phyloP scores from a whole-genome alignment of 768 basidiomycete genomes.

The Hygrocybe punicea region DNA sequence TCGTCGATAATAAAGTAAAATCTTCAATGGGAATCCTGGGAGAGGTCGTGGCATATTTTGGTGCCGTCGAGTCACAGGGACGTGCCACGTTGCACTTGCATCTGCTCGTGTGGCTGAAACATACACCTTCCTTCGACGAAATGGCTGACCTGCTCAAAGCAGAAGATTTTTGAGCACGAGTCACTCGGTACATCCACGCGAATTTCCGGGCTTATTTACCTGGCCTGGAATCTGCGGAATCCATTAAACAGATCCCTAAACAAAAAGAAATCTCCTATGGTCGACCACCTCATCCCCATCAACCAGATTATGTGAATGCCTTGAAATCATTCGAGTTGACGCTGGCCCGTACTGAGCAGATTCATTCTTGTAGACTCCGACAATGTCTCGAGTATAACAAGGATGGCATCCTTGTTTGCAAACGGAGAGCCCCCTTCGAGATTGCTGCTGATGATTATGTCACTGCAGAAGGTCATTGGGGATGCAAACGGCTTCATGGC shows the following conservation, averaged over 20 bases:
- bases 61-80: constrained; percentile 42
- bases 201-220: constrained; percentile 37
- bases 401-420: no score
- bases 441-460: no score
- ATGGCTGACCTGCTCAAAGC: constrained; percentile 24
- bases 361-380: no score
- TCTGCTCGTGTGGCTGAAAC: constrained; percentile 31
- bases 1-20: constrained; percentile 13
- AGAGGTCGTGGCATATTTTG: no score
- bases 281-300: constrained; percentile 29
- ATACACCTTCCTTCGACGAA: constrained; percentile 29
- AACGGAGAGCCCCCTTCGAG: no score
- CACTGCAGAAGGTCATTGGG: no score
- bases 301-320: no score
- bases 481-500: no score
- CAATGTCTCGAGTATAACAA: no score
- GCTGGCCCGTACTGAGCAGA: no score
- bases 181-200: constrained; percentile 29
- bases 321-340: no score
- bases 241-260: constrained; percentile 20
- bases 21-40: no score
- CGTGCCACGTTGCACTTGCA: constrained; percentile 37
- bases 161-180: constrained; percentile 25
- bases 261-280: constrained; percentile 31
- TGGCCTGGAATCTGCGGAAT: constrained; percentile 22